phyloP scores from a whole-genome alignment of 1,139 yeast genomes.

The Arxiozyma heterogenica region DNA sequence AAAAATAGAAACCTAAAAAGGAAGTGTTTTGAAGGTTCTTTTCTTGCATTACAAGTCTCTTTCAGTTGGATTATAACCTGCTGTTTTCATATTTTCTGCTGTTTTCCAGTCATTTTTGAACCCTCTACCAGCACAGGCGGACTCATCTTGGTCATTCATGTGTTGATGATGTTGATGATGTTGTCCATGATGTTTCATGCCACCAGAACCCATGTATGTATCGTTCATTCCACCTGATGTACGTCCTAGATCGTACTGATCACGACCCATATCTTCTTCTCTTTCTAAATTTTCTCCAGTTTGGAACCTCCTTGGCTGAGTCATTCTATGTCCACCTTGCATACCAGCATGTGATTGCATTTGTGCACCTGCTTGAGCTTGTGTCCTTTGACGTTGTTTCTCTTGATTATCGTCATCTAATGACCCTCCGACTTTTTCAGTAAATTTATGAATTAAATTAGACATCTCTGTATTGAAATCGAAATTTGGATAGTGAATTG shows the following conservation, averaged over 20 bases:
- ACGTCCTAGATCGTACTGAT: constrained; percentile 1
- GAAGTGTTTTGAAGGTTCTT: too few species aligned
- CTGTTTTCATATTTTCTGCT: neutral
- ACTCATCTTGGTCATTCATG: neutral
- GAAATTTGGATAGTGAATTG: neutral
- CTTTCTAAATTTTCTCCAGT: neutral
- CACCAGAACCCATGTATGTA: too few species aligned
- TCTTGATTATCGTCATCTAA: constrained; percentile 10
- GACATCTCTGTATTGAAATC: constrained; percentile 14
- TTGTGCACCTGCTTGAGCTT: neutral
- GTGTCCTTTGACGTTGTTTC: constrained; percentile 1
- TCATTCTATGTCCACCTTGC: neutral
- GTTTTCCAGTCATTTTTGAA: constrained; percentile 8
- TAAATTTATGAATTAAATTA: constrained; percentile 22
- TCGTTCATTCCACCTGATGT: neutral
- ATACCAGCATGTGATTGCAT: neutral
- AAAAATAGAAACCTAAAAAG: too few species aligned
- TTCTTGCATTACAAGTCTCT: neutral
- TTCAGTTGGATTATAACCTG: neutral
- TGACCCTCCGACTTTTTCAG: constrained; percentile 21
- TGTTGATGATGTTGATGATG: neutral
- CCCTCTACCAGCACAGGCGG: constrained; percentile 8
- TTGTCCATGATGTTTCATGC: neutral
- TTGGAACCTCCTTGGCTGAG: neutral
- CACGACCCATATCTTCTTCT: neutral